Conservation (phyloP, 2,329 filamentous ascomycete species). For the Zalaria obscura region DNA sequence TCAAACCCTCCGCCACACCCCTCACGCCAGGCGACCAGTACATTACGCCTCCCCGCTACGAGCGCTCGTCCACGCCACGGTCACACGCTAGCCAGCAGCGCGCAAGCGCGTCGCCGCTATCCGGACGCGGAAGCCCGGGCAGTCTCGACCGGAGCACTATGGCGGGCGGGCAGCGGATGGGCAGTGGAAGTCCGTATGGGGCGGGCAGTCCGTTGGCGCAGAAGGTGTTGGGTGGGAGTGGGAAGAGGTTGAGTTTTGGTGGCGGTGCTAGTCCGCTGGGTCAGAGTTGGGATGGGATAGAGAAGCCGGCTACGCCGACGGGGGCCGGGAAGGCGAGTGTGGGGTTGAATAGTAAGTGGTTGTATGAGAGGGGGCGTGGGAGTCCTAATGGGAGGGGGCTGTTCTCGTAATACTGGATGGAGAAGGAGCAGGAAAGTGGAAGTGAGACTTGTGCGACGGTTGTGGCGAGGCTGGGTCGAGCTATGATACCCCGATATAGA, state of each 20-base stretch:
- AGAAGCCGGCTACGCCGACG: slow-evolving; percentile 51
- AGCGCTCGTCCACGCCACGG: slow-evolving; percentile 56
- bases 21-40: slow-evolving; percentile 56
- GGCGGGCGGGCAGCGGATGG: slow-evolving; percentile 2
- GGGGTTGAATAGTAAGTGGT: slow-evolving; percentile 81
- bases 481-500: too few relatives aligned
- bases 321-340: slow-evolving; percentile 55
- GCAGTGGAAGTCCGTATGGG: slow-evolving; percentile 7
- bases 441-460: background rate
- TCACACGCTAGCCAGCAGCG: slow-evolving; percentile 17
- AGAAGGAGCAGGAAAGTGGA: too few relatives aligned
- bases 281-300: slow-evolving; percentile 15
- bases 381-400: slow-evolving; percentile 27
- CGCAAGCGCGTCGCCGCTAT: slow-evolving; percentile 19
- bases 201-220: slow-evolving; percentile 46
- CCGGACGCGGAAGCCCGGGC: slow-evolving; percentile 8
- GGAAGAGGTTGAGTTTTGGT: slow-evolving; percentile 49
- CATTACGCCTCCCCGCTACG: slow-evolving; percentile 77
- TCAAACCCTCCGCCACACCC: slow-evolving; percentile 51
- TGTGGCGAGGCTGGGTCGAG: too few relatives aligned
- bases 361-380: slow-evolving; percentile 67
- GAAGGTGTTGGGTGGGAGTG: slow-evolving; percentile 44
- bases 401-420: too few relatives aligned
- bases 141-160: slow-evolving; percentile 6
- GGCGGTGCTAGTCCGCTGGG: slow-evolving; percentile 16